Evolutionary conservation across 2,329 filamentous ascomycete genomes (phyloP).

Genomic region (Aspergillus uvarum): DNA sequence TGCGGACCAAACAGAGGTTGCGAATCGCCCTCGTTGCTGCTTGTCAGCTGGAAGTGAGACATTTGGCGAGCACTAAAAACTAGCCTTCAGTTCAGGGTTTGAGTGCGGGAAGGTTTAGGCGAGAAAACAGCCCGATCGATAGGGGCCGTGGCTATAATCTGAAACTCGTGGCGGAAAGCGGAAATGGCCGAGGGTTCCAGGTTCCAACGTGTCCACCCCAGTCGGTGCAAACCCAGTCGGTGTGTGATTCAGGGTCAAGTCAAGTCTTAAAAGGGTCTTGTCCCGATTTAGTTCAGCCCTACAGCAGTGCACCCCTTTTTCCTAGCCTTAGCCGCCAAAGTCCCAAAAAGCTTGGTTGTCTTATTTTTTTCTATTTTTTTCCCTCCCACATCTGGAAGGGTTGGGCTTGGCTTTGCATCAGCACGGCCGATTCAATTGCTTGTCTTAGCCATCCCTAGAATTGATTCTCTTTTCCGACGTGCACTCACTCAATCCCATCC

Average conservation of each 20-base stretch:
- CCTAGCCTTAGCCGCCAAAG: not conserved
- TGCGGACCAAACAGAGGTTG: not conserved
- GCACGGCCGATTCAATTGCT: not conserved
- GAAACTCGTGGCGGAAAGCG: not conserved
- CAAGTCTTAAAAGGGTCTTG: not conserved
- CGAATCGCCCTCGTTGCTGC: not conserved
- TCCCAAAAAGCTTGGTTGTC: not conserved
- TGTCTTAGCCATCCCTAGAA: not conserved
- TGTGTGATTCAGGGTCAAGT: not conserved
- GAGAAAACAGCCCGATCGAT: not conserved
- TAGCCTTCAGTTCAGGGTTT: not conserved
- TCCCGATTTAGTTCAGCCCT: not conserved
- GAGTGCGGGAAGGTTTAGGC: not conserved
- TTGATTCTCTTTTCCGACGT: no score
- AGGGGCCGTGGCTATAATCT: not conserved
- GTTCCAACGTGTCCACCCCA: no score
- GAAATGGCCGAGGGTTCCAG: not conserved
- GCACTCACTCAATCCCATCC: no score
- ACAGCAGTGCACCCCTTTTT: not conserved
- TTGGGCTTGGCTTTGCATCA: not conserved
- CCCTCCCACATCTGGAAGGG: not conserved
- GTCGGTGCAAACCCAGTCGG: no score
- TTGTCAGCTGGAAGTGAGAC: not conserved
- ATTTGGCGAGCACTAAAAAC: not conserved
- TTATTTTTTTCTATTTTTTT: not conserved